These are phyloP conservation scores for Corymbia citriodora DNA, from an alignment of 441 rosid genomes.

Conservation along the genomic window DNA sequence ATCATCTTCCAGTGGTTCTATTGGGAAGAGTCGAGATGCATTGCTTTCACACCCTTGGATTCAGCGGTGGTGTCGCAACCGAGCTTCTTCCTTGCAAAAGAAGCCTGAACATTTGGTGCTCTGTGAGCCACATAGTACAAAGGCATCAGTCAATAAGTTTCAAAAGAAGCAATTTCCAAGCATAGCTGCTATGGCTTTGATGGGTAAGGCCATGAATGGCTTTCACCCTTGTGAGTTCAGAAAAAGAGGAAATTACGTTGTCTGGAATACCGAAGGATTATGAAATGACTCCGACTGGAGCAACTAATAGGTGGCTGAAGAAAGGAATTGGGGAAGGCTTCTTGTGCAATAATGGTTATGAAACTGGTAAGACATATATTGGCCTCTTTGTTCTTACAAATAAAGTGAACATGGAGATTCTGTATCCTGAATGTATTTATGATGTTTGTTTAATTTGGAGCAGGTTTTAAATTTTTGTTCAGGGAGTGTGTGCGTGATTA, in stretches of 20 bases:
- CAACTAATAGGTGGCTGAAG: neutral
- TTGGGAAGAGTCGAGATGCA: slow-evolving; percentile 25
- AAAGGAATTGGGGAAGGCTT: neutral
- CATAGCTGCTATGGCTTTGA: slow-evolving; percentile 92
- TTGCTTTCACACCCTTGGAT: slow-evolving; percentile 61
- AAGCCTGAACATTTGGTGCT: slow-evolving; percentile 15
- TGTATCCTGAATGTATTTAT: neutral
- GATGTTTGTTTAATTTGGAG: neutral
- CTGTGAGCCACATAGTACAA: slow-evolving; percentile 34
- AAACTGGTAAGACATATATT: neutral
- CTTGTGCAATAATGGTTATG: neutral
- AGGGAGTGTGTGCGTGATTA: neutral
- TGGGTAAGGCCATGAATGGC: slow-evolving; percentile 76
- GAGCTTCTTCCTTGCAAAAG: slow-evolving; percentile 13
- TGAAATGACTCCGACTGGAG: neutral
- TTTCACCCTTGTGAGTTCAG: slow-evolving; percentile 48
- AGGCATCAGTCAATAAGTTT: slow-evolving; percentile 14
- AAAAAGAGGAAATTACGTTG: slow-evolving; percentile 42
- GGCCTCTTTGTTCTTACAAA: neutral
- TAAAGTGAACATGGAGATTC: neutral
- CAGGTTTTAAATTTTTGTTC: neutral
- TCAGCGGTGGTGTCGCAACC: slow-evolving; percentile 59
- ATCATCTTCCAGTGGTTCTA: slow-evolving; percentile 18
- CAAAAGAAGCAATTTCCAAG: slow-evolving; percentile 72
- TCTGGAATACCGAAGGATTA: slow-evolving; percentile 47